Conservation (phyloP, 768 basidiomycete species). For the Tricholoma sp. region DNA sequence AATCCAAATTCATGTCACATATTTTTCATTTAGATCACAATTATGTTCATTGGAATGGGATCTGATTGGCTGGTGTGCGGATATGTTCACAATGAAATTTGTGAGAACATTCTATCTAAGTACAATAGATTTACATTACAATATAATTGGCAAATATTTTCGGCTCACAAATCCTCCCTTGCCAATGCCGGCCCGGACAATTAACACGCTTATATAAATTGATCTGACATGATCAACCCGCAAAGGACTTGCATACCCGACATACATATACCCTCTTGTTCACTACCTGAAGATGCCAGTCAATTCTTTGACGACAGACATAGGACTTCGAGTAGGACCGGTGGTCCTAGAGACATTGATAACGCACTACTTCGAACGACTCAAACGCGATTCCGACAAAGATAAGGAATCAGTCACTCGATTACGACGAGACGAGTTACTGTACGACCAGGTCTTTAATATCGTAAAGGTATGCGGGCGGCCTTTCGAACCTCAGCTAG, state of each 20-base stretch:
- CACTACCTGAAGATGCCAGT: constrained; percentile 19
- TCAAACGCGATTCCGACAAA: constrained; percentile 35
- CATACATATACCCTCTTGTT: neutral
- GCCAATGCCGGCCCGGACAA: too few species aligned
- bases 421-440: constrained; percentile 65
- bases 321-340: constrained; percentile 64
- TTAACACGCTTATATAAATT: too few species aligned
- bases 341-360: constrained; percentile 72
- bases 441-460: constrained; percentile 78
- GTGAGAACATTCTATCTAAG: too few species aligned
- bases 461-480: constrained; percentile 56
- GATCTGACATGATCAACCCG: too few species aligned
- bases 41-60: too few species aligned
- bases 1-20: too few species aligned
- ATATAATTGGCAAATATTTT: too few species aligned
- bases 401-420: constrained; percentile 37
- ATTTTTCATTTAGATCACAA: too few species aligned
- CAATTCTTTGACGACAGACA: constrained; percentile 58
- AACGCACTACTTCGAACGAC: constrained; percentile 76
- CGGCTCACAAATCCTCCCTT: too few species aligned
- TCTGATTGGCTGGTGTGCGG: too few species aligned
- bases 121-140: too few species aligned
- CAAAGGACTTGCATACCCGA: neutral
- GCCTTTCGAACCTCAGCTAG: neutral
- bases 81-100: too few species aligned